Evolutionary conservation across 2,329 filamentous ascomycete species (phyloP), one percentile per base, ranked within the genome.

Genomic region (Neofusicoccum ribis): DNA sequence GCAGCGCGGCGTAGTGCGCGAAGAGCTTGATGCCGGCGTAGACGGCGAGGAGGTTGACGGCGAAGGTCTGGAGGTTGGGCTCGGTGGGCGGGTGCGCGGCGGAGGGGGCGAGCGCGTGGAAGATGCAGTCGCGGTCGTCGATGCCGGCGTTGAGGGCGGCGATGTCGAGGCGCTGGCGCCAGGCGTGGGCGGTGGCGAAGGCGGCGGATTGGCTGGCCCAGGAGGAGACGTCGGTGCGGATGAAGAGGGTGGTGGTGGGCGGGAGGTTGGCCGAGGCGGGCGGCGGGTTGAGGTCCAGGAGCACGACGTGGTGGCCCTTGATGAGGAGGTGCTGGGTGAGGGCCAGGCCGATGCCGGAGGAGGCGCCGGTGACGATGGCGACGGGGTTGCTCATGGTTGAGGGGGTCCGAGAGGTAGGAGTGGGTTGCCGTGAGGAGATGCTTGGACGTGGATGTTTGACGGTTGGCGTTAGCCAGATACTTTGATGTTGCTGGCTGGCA

Each of bases 351-450:
- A 82, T 81, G 65, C 81, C 81, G 61, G 78, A 80, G 51, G 75
- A 78, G 20, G 75, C 80, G 20, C 80, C 81, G 17, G 80, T 83
- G 20, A 82, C 72, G n/a, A 83, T 75, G 6, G 78, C 80, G 39
- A 80, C 77, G 7, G 76, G 76, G 64, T 76, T 74, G 17, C 72
- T 71, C 77, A 79, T 79, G 63, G 34, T 64, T 46, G 46, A 49
- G 36, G 58, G n/a, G 23, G 41, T 46, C 8, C 8, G 9, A 7
- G 17, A 12, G 49, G 27, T 1, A 12, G n/a, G 20, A 15, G 2
- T 14, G 7, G 51, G 8, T n/a, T n/a, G 27, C 11, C 7, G 15
- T 3, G 41, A 15, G 7, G 11, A 49, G 15, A 47, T 37, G 27
- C 31, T n/a, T 23, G 31, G 23, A 34, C 7, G 27, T 20, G n/a